These are phyloP conservation scores for Penicillium sp. DNA, from an alignment of 2,329 filamentous ascomycete species.

Conservation along the genomic window DNA sequence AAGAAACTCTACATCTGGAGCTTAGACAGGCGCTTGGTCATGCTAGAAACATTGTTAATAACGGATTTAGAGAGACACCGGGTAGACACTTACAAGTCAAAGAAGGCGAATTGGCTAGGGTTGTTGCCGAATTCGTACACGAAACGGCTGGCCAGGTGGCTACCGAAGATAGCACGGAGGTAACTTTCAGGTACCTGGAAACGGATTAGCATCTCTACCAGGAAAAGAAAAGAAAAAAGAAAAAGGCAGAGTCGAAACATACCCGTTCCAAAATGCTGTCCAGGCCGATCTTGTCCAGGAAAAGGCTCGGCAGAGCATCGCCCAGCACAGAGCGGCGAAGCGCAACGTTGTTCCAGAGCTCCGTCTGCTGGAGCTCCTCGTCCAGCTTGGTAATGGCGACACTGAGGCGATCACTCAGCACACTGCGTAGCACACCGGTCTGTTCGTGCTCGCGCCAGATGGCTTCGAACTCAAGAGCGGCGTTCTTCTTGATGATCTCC, in stretches of 20 bases:
- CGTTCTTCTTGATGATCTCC: conserved; percentile 83
- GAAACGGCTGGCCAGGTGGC: conserved; percentile 89
- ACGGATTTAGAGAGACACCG: neutral
- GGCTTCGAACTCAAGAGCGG: conserved; percentile 89
- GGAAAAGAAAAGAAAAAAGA: neutral
- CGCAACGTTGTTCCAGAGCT: conserved; percentile 78
- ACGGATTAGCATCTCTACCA: conserved; percentile 18
- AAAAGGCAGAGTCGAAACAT: conserved; percentile 30
- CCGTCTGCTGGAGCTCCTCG: conserved; percentile 89
- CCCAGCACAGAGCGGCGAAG: conserved; percentile 72
- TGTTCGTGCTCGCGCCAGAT: conserved; percentile 92
- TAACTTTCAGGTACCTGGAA: conserved; percentile 77
- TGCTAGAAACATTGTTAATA: conserved; percentile 22
- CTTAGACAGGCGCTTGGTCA: conserved; percentile 36
- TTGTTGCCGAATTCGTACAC: conserved; percentile 92
- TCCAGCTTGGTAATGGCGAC: conserved; percentile 93
- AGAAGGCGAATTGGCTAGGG: conserved; percentile 96
- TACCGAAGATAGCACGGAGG: conserved; percentile 90
- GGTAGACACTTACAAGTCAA: conserved; percentile 75
- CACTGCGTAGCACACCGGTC: conserved; percentile 71
- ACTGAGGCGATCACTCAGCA: conserved; percentile 87
- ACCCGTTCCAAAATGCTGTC: conserved; percentile 79
- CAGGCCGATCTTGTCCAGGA: conserved; percentile 84
- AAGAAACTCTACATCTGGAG: conserved; percentile 21
- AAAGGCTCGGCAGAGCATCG: conserved; percentile 77